Percentiles rank a stretch among this genome's conserved stretches.
phyloP scores from a whole-genome alignment of 345 rosid genomes.

The Citrus maxima region DNA sequence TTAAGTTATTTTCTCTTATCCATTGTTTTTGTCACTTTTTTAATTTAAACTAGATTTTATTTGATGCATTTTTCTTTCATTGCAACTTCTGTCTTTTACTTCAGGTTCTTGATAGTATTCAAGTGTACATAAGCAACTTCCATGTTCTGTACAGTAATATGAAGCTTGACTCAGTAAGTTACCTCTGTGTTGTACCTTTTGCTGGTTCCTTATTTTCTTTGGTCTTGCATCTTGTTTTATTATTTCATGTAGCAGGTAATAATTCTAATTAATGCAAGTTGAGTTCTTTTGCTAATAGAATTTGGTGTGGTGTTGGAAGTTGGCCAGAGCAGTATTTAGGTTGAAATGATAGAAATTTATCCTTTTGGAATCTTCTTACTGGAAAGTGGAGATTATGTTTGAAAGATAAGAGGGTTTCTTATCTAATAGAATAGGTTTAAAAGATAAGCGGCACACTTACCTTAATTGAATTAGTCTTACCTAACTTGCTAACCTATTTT shows the following conservation, averaged over 20 bases:
- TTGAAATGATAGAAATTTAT: neutral
- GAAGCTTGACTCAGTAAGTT: constrained; percentile 57
- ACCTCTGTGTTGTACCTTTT: neutral
- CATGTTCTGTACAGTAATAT: constrained; percentile 58
- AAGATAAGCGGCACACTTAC: neutral
- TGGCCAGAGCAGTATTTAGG: neutral
- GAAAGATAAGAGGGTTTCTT: too few relatives aligned
- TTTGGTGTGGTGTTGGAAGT: neutral
- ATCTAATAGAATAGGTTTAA: too few relatives aligned
- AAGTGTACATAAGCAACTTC: constrained; percentile 74
- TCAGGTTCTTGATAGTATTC: constrained; percentile 86
- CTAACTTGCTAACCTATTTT: neutral
- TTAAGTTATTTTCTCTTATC: neutral
- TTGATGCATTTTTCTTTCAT: neutral
- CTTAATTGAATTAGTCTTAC: neutral
- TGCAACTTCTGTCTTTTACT: constrained; percentile 5
- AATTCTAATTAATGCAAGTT: neutral
- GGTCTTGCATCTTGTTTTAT: neutral
- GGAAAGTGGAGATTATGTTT: neutral
- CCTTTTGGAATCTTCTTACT: neutral
- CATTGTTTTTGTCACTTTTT: neutral
- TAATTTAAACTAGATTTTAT: neutral
- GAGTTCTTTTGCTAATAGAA: neutral
- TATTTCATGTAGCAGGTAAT: neutral
- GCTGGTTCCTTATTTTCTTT: neutral